Evolutionary conservation across 2,329 filamentous ascomycete genomes (phyloP), one percentile per base, ranked within the genome.

Genomic region (Fragosphaeria purpurea): DNA sequence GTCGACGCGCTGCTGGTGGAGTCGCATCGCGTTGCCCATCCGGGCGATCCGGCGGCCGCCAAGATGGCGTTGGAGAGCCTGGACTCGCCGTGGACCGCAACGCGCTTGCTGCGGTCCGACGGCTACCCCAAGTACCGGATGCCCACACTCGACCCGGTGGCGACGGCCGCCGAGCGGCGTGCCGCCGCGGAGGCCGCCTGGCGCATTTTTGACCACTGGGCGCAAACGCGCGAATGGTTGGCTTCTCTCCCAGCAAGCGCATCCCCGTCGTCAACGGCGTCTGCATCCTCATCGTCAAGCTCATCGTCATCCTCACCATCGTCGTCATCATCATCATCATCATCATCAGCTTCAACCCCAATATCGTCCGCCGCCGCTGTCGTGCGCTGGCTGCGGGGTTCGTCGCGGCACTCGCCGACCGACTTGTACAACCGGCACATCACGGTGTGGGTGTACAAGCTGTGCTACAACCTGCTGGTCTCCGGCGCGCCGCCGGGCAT

Each of bases 401-500:
- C 31, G 44, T 12, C 32, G 34, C 34, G 30, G 8, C 44, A 30
- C 6, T 12, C 22, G 31, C 13, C 47, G 2, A 32, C 31, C 3
- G 33, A 48, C 8, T 51, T 47, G 50, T 50, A 54, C 44, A 45
- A 41, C 41, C 40, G 44, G 11, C 46, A 50, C 12, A 52, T 56
- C 48, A 53, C 54, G 46, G 47, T 49, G 44, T 56, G 56, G 58
- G 52, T 56, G 7, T 50, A 47, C n/a, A 73, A 71, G 58, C 69
- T 81, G 48, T 80, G 76, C 63, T 82, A 83, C 64, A 88, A 87
- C 60, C 67, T 93, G 4, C 71, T 88, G 12, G 68, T 79, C 4
- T 80, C 79, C 3, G 63, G 73, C 2, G 70, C 77, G 13, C 76
- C 80, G 0, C 84, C 86, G 0, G 79, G 79, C 54, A 74, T 86